A percentile compares a stretch with the other conserved stretches of the same genome.
Evolutionary conservation across 306 rosid genomes (phyloP).

Genomic region (barrel medic (Medicago truncatula)): MtrunA17r5.0-ANR NC_053048.1:38536001-38536500

Average conservation of each 20-base stretch:
- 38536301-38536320: constrained; percentile 60
- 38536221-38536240: background rate
- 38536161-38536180: background rate
- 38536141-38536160: background rate
- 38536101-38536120: background rate
- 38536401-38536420: constrained; percentile 5
- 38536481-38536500: no score
- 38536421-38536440: background rate
- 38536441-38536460: constrained; percentile 8
- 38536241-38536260: constrained; percentile 5
- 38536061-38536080: background rate
- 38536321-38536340: constrained; percentile 34
- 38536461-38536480: no score
- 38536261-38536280: constrained; percentile 81
- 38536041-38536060: background rate
- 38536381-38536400: constrained; percentile 15
- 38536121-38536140: background rate
- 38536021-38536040: background rate
- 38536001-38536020: background rate
- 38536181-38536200: background rate
- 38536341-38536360: constrained; percentile 30
- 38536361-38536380: background rate
- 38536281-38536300: constrained; percentile 65
- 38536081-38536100: background rate
- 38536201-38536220: background rate